Evolutionary conservation across 192 early-diverging fungal genomes (phyloP).

Genomic region (Coemansia interrupta): DNA sequence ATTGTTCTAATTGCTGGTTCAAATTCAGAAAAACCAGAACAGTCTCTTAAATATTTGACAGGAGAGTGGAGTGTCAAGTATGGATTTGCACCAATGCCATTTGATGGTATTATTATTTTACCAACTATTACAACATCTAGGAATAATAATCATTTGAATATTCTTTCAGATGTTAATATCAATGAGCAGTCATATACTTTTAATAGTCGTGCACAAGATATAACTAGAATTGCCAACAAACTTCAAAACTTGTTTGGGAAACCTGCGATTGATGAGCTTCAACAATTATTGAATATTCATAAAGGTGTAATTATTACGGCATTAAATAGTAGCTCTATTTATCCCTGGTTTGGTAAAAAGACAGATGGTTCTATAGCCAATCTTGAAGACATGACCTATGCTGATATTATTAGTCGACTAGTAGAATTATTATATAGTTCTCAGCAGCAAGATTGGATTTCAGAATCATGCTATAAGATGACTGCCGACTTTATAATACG

Average conservation of each 20-base stretch:
- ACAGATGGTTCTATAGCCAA: slow-evolving; percentile 63
- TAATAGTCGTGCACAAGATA: no score
- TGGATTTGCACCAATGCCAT: slow-evolving; percentile 88
- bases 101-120: slow-evolving; percentile 46
- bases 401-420: slow-evolving; percentile 75
- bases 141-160: slow-evolving; percentile 37
- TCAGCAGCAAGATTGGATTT: slow-evolving; percentile 76
- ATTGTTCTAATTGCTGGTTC: slow-evolving; percentile 85
- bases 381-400: slow-evolving; percentile 47
- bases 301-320: slow-evolving; percentile 86
- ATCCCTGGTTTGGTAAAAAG: slow-evolving; percentile 92
- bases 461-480: slow-evolving; percentile 64
- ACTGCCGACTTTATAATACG: slow-evolving; percentile 77
- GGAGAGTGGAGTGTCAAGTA: slow-evolving; percentile 84
- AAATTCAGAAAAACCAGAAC: slow-evolving; percentile 84
- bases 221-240: slow-evolving; percentile 63
- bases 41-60: slow-evolving; percentile 85
- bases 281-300: slow-evolving; percentile 59
- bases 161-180: no score
- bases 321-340: slow-evolving; percentile 87
- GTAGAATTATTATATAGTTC: slow-evolving; percentile 75
- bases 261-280: slow-evolving; percentile 77
- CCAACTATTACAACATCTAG: slow-evolving; percentile 89
- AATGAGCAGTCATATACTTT: no score
- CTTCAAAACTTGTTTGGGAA: slow-evolving; percentile 75